Conservation (phyloP, 306 rosid species). For the Quercus mongolica region DNA sequence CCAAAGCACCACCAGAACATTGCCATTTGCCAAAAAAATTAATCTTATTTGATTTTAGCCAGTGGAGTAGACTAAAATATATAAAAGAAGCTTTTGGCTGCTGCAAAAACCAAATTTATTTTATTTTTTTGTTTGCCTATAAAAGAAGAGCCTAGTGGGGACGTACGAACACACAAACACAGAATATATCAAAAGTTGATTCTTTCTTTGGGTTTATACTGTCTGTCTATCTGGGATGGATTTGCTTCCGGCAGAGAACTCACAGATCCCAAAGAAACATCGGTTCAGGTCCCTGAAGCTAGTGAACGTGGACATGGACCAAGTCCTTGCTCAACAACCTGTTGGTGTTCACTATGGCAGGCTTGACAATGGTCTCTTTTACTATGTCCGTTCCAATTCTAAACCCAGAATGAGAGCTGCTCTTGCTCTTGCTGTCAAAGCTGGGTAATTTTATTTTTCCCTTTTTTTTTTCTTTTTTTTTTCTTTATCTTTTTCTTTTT, state of each 20-base stretch:
- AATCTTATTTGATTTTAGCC: too few species aligned
- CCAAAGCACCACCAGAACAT: too few species aligned
- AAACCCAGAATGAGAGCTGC: constrained; percentile 97
- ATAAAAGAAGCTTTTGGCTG: too few species aligned
- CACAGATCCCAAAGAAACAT: constrained; percentile 65
- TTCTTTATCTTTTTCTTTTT: neutral
- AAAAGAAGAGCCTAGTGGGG: too few species aligned
- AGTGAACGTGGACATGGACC: constrained; percentile 62
- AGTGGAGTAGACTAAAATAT: too few species aligned
- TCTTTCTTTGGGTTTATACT: neutral
- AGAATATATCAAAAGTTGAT: neutral
- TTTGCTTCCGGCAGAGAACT: constrained; percentile 61
- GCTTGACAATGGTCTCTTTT: constrained; percentile 77
- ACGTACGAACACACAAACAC: neutral
- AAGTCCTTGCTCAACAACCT: constrained; percentile 47
- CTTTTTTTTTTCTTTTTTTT: neutral
- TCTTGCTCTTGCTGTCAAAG: constrained; percentile 84
- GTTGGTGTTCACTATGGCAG: constrained; percentile 70
- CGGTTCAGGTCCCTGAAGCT: constrained; percentile 88
- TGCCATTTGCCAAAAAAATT: too few species aligned
- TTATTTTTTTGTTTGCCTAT: too few species aligned
- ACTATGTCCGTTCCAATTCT: constrained; percentile 87
- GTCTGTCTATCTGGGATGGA: constrained; percentile 33
- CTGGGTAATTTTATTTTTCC: constrained; percentile 48
- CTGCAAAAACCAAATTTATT: too few species aligned